A percentile compares a stretch with the other conserved stretches of the same genome.
phyloP scores from a whole-genome alignment of 2,329 filamentous ascomycete species.

The Neobulgaria alba region DNA sequence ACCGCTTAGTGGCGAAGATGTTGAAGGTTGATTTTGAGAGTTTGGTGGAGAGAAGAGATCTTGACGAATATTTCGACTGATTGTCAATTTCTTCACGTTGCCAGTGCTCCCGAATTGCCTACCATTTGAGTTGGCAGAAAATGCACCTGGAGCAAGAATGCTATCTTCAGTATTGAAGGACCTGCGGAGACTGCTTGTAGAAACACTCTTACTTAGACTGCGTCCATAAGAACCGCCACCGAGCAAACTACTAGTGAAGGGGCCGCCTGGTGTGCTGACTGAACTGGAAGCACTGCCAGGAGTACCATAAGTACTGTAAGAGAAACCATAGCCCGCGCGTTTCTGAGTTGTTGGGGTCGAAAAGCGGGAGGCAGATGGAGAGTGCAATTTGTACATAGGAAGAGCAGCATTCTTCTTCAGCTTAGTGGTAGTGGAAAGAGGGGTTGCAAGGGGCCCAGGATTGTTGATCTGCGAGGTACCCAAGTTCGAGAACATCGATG shows the following conservation, averaged over 20 bases:
- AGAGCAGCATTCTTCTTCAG: slow-evolving; percentile 71
- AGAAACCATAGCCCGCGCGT: slow-evolving; percentile 81
- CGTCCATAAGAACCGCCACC: slow-evolving; percentile 49
- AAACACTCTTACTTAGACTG: slow-evolving; percentile 79
- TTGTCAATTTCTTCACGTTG: slow-evolving; percentile 82
- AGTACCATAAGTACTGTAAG: slow-evolving; percentile 84
- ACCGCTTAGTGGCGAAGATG: slow-evolving; percentile 33
- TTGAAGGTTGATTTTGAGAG: slow-evolving; percentile 21
- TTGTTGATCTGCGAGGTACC: slow-evolving; percentile 50
- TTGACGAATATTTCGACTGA: slow-evolving; percentile 77
- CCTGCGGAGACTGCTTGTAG: slow-evolving; percentile 75
- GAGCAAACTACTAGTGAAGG: slow-evolving; percentile 61
- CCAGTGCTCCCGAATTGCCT: slow-evolving; percentile 59
- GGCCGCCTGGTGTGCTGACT: slow-evolving; percentile 55
- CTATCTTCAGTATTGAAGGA: slow-evolving; percentile 78
- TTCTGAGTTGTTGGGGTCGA: slow-evolving; percentile 81
- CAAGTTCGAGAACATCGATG: slow-evolving; percentile 74
- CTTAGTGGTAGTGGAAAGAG: slow-evolving; percentile 53
- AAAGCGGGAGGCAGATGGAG: slow-evolving; percentile 68
- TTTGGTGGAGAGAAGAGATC: slow-evolving; percentile 57
- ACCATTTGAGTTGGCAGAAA: slow-evolving; percentile 58
- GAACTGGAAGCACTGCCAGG: slow-evolving; percentile 64
- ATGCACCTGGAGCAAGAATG: slow-evolving; percentile 76
- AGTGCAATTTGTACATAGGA: slow-evolving; percentile 81
- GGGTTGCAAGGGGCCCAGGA: slow-evolving; percentile 85